Evolutionary conservation across 179 eudicot species (phyloP), one percentile per base, ranked within the genome.

Genomic region (Spinacia oleracea): DNA sequence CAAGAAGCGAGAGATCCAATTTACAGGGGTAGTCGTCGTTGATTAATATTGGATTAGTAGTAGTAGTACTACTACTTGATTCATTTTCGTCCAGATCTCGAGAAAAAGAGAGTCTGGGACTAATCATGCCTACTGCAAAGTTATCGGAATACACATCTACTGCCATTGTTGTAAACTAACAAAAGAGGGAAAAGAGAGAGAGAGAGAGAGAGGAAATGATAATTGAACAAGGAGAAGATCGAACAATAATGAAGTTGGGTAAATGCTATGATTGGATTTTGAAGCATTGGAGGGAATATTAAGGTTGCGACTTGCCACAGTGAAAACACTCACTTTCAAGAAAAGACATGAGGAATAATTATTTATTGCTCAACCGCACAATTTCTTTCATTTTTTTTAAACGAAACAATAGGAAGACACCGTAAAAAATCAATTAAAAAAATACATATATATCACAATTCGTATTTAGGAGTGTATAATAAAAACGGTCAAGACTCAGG

Each of bases 31-130:
- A 77, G 78, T 77, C 82, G 78, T 77, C 82, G 27, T 88, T 89
- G 62, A 80, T 75, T 38, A n/a, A n/a, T n/a, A 38, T 38, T 0
- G 90, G 89, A 2, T 81, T 77, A 9, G n/a, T 20, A n/a, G n/a
- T n/a, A n/a, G n/a, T n/a, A n/a, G n/a, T n/a, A n/a, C n/a, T n/a
- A n/a, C n/a, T n/a, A 4, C 34, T 71, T 14, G 51, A 18, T 31
- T 87, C 90, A 23, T 84, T 78, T 35, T 81, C 87, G 42, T 79
- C 78, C 68, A 90, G 85, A 70, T 91, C 93, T 40, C 87, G 81
- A 9, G 97, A 93, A 81, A 93, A 93, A 32, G 97, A 93, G 86
- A 89, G 83, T 83, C 96, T 90, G n/a, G 97, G 97, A 78, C 97
- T 92, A 70, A 78, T 76, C 75, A 84, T 81, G 42, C 77, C 78